Evolutionary conservation across 805 yeast genomes (phyloP).

Genomic region (Cyberlindnera saturnus): DNA sequence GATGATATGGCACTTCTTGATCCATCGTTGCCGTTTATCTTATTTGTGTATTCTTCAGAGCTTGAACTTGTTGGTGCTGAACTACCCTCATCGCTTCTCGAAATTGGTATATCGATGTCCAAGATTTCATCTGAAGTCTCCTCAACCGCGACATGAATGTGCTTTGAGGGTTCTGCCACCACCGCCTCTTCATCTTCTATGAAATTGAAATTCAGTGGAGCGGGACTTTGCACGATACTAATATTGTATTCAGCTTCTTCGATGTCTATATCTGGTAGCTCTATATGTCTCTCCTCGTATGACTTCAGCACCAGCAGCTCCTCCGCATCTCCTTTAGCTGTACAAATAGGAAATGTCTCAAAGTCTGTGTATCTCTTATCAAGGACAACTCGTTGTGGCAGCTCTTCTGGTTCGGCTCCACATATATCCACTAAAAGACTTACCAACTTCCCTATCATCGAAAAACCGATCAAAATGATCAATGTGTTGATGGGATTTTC

Average conservation of each 20-base stretch:
- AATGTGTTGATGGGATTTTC: constrained; percentile 1
- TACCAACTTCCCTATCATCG: constrained; percentile 1
- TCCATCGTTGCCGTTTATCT: neutral
- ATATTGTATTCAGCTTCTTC: neutral
- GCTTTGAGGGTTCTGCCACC: neutral
- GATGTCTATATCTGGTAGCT: neutral
- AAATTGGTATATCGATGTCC: no score
- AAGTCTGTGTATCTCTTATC: constrained; percentile 8
- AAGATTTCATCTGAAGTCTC: neutral
- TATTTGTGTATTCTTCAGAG: neutral
- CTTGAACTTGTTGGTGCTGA: neutral
- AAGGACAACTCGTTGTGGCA: neutral
- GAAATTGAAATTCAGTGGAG: neutral
- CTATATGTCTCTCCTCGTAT: constrained; percentile 1
- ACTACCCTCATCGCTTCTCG: no score
- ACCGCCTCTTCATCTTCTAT: neutral
- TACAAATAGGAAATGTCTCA: constrained; percentile 10
- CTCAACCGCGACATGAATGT: no score
- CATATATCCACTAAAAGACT: neutral
- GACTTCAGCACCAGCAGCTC: constrained; percentile 5
- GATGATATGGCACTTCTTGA: neutral
- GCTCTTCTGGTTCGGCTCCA: neutral
- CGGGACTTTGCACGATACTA: neutral
- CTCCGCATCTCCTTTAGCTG: constrained; percentile 10
- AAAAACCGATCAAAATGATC: constrained; percentile 1